These are phyloP conservation scores for Trichophyton benhamiae DNA, from an alignment of 2,329 filamentous ascomycete genomes.

Conservation along the genomic window DNA sequence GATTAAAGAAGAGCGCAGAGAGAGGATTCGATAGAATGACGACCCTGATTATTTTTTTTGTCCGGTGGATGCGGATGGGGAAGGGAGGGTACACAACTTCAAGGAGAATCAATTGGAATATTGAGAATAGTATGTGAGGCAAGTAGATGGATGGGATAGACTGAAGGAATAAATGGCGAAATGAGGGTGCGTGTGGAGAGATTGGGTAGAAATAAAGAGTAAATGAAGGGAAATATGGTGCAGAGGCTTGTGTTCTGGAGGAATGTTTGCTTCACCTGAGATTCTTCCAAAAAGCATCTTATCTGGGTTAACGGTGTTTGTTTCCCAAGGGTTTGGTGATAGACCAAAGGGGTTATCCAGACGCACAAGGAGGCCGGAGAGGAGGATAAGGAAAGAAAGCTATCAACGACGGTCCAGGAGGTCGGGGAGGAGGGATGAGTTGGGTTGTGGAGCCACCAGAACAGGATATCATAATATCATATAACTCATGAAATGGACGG, in stretches of 20 bases:
- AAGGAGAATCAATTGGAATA: neutral
- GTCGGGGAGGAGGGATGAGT: neutral
- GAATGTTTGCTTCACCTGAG: neutral
- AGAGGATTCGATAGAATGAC: slow-evolving; percentile 7
- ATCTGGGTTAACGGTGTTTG: neutral
- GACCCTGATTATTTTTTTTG: slow-evolving; percentile 3
- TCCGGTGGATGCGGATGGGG: neutral
- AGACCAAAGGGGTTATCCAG: slow-evolving; percentile 1
- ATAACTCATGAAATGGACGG: slow-evolving; percentile 9
- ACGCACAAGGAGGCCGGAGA: slow-evolving; percentile 7
- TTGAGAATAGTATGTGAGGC: neutral
- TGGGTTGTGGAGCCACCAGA: slow-evolving; percentile 1
- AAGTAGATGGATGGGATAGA: neutral
- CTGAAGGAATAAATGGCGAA: neutral
- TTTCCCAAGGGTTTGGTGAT: neutral
- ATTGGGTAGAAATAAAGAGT: neutral
- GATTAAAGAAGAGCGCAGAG: slow-evolving; percentile 11
- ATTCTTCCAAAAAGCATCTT: neutral
- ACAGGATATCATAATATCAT: slow-evolving; percentile 16
- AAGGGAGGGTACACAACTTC: neutral
- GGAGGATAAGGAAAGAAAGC: neutral
- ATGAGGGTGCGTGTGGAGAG: neutral
- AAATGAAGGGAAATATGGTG: neutral
- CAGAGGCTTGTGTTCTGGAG: neutral
- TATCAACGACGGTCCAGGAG: neutral